A percentile compares a stretch with the other conserved stretches of the same genome.
These are phyloP conservation scores for Voacanga thouarsii DNA, from an alignment of 257 asterid species.

Conservation along the genomic window DNA sequence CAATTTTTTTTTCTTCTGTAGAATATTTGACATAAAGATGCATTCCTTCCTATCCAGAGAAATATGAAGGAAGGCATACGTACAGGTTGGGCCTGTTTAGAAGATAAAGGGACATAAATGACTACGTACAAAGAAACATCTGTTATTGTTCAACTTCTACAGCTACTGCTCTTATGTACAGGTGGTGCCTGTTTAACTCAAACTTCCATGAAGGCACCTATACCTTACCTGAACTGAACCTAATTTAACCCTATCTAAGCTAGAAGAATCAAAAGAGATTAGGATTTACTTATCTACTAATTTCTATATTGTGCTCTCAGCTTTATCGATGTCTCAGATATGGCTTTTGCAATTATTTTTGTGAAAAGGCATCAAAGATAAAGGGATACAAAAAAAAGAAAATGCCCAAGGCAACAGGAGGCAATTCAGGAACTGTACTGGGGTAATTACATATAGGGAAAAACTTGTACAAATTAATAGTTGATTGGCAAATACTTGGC, in stretches of 20 bases:
- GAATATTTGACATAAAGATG: not conserved
- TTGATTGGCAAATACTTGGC: not conserved
- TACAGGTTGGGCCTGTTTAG: too few relatives aligned
- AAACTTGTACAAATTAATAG: too few relatives aligned
- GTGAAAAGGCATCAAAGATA: not conserved
- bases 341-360: not conserved
- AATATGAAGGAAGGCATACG: not conserved
- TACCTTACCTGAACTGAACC: not conserved
- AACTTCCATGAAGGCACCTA: not conserved
- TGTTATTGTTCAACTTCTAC: not conserved
- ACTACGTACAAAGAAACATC: not conserved
- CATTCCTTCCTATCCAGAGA: not conserved
- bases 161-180: not conserved
- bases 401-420: not conserved
- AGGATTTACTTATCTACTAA: not conserved
- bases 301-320: too few relatives aligned
- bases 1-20: not conserved
- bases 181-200: not conserved
- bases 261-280: not conserved
- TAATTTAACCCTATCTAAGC: not conserved
- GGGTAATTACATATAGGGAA: not conserved
- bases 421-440: not conserved
- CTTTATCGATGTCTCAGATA: not conserved
- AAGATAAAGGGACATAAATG: not conserved
- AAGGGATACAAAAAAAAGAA: not conserved